These are phyloP conservation scores for Malassezia furfur DNA, from an alignment of 1,284 basidiomycete species.

Conservation along the genomic window DNA sequence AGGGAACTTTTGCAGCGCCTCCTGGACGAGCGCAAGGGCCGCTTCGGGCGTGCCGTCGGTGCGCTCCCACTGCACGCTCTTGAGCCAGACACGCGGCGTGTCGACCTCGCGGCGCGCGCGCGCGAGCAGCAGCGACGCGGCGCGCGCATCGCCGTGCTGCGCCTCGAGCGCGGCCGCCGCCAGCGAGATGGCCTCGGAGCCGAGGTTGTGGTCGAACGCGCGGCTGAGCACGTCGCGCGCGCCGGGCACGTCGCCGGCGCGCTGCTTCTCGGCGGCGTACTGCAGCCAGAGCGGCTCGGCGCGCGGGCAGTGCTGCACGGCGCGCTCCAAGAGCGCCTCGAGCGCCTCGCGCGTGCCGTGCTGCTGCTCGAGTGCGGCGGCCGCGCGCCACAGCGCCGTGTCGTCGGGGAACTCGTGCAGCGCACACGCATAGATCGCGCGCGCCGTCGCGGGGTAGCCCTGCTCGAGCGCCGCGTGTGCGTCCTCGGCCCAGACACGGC, in stretches of 20 bases:
- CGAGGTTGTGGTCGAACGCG: slow-evolving; percentile 88
- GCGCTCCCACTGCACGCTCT: slow-evolving; percentile 85
- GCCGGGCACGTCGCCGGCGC: slow-evolving; percentile 66
- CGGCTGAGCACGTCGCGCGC: slow-evolving; percentile 76
- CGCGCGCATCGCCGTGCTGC: slow-evolving; percentile 77
- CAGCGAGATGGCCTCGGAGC: slow-evolving; percentile 93
- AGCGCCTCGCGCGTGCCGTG: slow-evolving; percentile 74
- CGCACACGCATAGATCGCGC: slow-evolving; percentile 79
- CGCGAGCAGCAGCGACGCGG: slow-evolving; percentile 73
- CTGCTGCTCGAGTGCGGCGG: slow-evolving; percentile 79
- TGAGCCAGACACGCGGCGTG: slow-evolving; percentile 94
- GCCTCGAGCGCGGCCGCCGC: slow-evolving; percentile 93
- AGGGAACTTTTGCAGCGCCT: slow-evolving; percentile 71
- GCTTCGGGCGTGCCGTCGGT: slow-evolving; percentile 68
- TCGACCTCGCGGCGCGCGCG: slow-evolving; percentile 81
- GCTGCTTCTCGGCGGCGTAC: slow-evolving; percentile 90
- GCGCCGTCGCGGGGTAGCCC: slow-evolving; percentile 68
- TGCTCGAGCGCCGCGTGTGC: slow-evolving; percentile 69
- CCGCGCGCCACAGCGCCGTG: slow-evolving; percentile 72
- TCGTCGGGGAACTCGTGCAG: slow-evolving; percentile 81
- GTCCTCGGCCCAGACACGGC: slow-evolving; percentile 83
- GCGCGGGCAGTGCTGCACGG: slow-evolving; percentile 79
- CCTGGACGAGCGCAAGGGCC: slow-evolving; percentile 65
- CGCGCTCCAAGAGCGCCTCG: slow-evolving; percentile 69
- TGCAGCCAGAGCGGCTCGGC: slow-evolving; percentile 94